Percentiles rank a stretch among this genome's conserved stretches.
Evolutionary conservation across 2,329 filamentous ascomycete genomes (phyloP).

Genomic region (Colletotrichum simmondsii): DNA sequence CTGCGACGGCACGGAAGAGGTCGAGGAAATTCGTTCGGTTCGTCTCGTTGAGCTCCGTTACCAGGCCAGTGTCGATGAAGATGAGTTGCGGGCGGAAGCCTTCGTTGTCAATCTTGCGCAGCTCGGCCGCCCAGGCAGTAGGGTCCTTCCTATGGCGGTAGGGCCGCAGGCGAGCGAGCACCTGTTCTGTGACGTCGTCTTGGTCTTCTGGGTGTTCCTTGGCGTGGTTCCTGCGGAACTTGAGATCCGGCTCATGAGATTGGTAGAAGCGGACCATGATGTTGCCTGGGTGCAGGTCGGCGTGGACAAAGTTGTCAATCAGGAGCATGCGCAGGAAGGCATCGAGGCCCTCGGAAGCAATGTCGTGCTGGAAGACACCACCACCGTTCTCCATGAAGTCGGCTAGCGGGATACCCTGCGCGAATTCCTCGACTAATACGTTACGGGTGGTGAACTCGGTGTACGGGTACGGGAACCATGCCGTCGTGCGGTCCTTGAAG

Average conservation of each 20-base stretch:
- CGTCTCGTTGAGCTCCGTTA: slow-evolving; percentile 88
- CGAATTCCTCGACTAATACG: slow-evolving; percentile 94
- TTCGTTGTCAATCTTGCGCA: slow-evolving; percentile 82
- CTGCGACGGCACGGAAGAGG: slow-evolving; percentile 93
- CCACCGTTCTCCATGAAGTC: slow-evolving; percentile 93
- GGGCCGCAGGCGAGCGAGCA: slow-evolving; percentile 82
- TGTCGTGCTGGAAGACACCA: slow-evolving; percentile 92
- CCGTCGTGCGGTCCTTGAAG: slow-evolving; percentile 88
- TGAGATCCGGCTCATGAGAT: slow-evolving; percentile 76
- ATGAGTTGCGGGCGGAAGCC: slow-evolving; percentile 94
- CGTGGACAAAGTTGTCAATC: slow-evolving; percentile 97
- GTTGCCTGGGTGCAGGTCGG: slow-evolving; percentile 95
- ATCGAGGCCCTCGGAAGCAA: slow-evolving; percentile 93
- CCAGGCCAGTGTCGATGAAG: slow-evolving; percentile 96
- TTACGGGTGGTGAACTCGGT: slow-evolving; percentile 91
- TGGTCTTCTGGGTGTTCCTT: slow-evolving; percentile 55
- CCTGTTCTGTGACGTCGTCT: slow-evolving; percentile 86
- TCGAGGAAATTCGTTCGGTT: slow-evolving; percentile 94
- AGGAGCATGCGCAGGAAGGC: slow-evolving; percentile 97
- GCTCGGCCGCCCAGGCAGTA: slow-evolving; percentile 77
- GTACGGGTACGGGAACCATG: slow-evolving; percentile 98
- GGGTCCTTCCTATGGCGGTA: slow-evolving; percentile 71
- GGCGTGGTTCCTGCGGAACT: slow-evolving; percentile 38
- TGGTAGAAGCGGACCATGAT: slow-evolving; percentile 99
- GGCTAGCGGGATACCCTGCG: slow-evolving; percentile 90